Evolutionary conservation across 2,329 filamentous ascomycete genomes (phyloP).

Genomic region (Nannizziopsis barbatae): DNA sequence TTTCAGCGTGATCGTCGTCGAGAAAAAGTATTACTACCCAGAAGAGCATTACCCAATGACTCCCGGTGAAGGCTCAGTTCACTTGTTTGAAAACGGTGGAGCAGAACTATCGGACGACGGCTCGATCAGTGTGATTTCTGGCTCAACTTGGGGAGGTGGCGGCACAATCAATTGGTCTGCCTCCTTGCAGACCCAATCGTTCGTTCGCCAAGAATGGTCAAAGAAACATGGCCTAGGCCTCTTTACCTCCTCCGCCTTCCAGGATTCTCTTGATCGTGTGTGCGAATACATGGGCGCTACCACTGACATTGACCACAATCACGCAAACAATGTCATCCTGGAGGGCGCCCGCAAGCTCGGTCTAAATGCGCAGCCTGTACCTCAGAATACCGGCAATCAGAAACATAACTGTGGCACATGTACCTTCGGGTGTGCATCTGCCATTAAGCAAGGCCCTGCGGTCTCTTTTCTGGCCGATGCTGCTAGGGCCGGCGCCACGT

Average conservation of each 20-base stretch:
- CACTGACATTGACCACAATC: slow-evolving; percentile 58
- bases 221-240: slow-evolving; percentile 51
- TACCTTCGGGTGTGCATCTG: slow-evolving; percentile 48
- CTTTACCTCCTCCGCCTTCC: slow-evolving; percentile 62
- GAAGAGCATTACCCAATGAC: slow-evolving; percentile 64
- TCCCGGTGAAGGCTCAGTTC: slow-evolving; percentile 46
- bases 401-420: slow-evolving; percentile 65
- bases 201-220: slow-evolving; percentile 73
- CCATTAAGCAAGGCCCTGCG: slow-evolving; percentile 67
- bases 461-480: slow-evolving; percentile 72
- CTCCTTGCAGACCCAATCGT: slow-evolving; percentile 57
- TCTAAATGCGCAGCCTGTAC: slow-evolving; percentile 56
- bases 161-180: slow-evolving; percentile 80
- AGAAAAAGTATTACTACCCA: slow-evolving; percentile 69
- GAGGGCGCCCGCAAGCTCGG: slow-evolving; percentile 65
- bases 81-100: slow-evolving; percentile 61
- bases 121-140: slow-evolving; percentile 52
- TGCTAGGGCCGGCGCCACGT: slow-evolving; percentile 61
- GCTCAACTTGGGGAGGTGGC: slow-evolving; percentile 70
- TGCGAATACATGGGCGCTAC: slow-evolving; percentile 68
- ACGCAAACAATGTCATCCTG: slow-evolving; percentile 58
- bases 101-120: slow-evolving; percentile 46
- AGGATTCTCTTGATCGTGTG: slow-evolving; percentile 67
- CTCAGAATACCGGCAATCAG: slow-evolving; percentile 65
- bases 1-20: slow-evolving; percentile 64